These are phyloP conservation scores for Penicillium robsamsonii DNA, from an alignment of 495 filamentous ascomycete species.

Conservation along the genomic window DNA sequence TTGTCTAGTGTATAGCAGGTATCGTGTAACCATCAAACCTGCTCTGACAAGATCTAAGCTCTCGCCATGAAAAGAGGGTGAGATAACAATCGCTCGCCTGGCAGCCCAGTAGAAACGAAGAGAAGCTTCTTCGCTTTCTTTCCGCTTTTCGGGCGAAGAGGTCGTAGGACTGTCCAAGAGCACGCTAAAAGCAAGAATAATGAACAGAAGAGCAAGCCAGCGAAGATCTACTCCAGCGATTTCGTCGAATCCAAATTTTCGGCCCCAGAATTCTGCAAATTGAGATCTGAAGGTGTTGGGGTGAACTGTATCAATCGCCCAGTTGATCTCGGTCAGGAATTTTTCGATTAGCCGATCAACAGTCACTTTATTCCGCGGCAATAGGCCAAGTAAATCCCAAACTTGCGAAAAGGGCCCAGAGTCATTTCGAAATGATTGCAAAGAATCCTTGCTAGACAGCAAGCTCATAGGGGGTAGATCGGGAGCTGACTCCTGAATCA, in stretches of 20 bases:
- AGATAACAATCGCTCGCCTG: constrained; percentile 19
- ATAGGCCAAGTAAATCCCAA: constrained; percentile 17
- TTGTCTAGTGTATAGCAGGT: constrained; percentile 18
- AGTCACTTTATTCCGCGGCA: constrained; percentile 20
- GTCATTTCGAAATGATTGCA: constrained; percentile 19
- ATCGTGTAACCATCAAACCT: constrained; percentile 20
- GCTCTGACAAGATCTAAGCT: constrained; percentile 20
- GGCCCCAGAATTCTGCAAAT: constrained; percentile 19
- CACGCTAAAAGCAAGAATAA: constrained; percentile 18
- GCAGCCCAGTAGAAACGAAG: constrained; percentile 20
- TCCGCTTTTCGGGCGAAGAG: constrained; percentile 15
- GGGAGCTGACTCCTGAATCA: constrained; percentile 21
- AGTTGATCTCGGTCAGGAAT: constrained; percentile 18
- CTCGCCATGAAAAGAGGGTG: constrained; percentile 20
- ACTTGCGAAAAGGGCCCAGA: constrained; percentile 20
- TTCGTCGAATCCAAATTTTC: constrained; percentile 21
- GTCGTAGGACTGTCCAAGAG: constrained; percentile 12
- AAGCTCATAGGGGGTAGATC: constrained; percentile 19
- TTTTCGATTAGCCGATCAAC: constrained; percentile 18
- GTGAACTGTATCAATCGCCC: constrained; percentile 18
- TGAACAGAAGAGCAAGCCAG: constrained; percentile 19
- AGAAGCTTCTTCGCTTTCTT: constrained; percentile 20
- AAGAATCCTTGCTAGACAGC: constrained; percentile 18
- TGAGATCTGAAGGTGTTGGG: constrained; percentile 16
- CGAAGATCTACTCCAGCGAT: constrained; percentile 19